Conservation (phyloP, 495 filamentous ascomycete species). For the Aspergillus bertholletiae region DNA sequence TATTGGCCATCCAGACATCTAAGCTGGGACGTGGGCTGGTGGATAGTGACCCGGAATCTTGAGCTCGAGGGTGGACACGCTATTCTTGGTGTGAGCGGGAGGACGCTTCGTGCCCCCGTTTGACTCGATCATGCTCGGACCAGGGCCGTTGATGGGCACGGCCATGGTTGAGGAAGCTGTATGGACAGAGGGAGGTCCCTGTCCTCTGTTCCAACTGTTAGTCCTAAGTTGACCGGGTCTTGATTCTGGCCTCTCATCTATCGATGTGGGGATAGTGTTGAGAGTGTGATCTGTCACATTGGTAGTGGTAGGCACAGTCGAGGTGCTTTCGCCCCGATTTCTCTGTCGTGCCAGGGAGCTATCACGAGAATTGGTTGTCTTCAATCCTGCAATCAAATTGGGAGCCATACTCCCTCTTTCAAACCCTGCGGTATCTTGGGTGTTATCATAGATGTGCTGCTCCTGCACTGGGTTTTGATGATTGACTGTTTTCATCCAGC, state of each 20-base stretch:
- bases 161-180: background rate
- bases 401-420: slow-evolving; percentile 20
- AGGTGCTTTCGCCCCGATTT: slow-evolving; percentile 33
- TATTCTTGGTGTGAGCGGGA: slow-evolving; percentile 24
- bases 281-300: slow-evolving; percentile 36
- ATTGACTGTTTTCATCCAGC: slow-evolving; percentile 35
- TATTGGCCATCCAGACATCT: background rate
- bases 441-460: slow-evolving; percentile 13
- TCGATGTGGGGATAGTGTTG: slow-evolving; percentile 34
- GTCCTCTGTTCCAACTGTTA: background rate
- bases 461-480: slow-evolving; percentile 22
- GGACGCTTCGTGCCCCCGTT: slow-evolving; percentile 14
- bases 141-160: background rate
- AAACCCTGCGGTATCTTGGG: slow-evolving; percentile 20
- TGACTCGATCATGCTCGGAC: background rate
- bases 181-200: background rate
- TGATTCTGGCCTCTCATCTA: slow-evolving; percentile 25
- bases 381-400: slow-evolving; percentile 20
- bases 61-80: slow-evolving; percentile 27
- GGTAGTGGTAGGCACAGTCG: slow-evolving; percentile 37
- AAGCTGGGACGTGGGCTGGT: slow-evolving; percentile 30
- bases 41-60: slow-evolving; percentile 40
- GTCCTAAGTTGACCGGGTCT: background rate
- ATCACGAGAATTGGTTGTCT: slow-evolving; percentile 24
- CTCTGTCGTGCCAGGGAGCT: slow-evolving; percentile 22